Conservation (phyloP, 495 filamentous ascomycete genomes). For the Penicilliopsis zonata region DNA sequence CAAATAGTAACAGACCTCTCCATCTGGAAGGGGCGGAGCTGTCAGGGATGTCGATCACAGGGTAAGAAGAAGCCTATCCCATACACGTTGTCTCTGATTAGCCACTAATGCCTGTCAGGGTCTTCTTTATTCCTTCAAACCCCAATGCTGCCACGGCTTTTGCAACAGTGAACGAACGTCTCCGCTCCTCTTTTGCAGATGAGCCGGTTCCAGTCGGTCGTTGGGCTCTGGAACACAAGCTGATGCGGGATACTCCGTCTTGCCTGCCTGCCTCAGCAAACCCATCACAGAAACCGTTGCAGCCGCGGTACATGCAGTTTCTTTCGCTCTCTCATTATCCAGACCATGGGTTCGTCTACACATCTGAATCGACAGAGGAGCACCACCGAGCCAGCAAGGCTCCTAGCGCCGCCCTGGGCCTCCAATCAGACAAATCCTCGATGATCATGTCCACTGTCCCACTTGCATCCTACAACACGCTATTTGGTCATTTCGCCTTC, state of each 20-base stretch:
- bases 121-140: slow-evolving; percentile 35
- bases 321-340: slow-evolving; percentile 29
- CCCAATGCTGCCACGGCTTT: slow-evolving; percentile 28
- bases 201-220: slow-evolving; percentile 25
- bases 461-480: slow-evolving; percentile 14
- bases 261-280: slow-evolving; percentile 20
- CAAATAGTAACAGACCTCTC: too few species aligned
- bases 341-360: slow-evolving; percentile 32
- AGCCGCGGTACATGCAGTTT: slow-evolving; percentile 33
- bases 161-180: slow-evolving; percentile 23
- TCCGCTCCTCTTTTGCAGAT: slow-evolving; percentile 26
- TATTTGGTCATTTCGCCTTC: slow-evolving; percentile 33
- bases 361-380: slow-evolving; percentile 20
- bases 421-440: slow-evolving; percentile 2
- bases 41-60: slow-evolving; percentile 24
- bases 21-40: too few species aligned
- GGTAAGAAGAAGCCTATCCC: slow-evolving; percentile 10
- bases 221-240: slow-evolving; percentile 32
- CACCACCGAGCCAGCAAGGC: slow-evolving; percentile 1
- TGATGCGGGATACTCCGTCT: slow-evolving; percentile 35
- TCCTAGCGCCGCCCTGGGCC: neutral
- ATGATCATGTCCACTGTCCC: slow-evolving; percentile 35
- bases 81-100: neutral
- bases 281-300: slow-evolving; percentile 13
- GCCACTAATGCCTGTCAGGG: slow-evolving; percentile 13